A percentile compares a stretch with the other conserved stretches of the same genome.
These are phyloP conservation scores for Cubamyces sp. DNA, from an alignment of 768 basidiomycete genomes.

Conservation along the genomic window DNA sequence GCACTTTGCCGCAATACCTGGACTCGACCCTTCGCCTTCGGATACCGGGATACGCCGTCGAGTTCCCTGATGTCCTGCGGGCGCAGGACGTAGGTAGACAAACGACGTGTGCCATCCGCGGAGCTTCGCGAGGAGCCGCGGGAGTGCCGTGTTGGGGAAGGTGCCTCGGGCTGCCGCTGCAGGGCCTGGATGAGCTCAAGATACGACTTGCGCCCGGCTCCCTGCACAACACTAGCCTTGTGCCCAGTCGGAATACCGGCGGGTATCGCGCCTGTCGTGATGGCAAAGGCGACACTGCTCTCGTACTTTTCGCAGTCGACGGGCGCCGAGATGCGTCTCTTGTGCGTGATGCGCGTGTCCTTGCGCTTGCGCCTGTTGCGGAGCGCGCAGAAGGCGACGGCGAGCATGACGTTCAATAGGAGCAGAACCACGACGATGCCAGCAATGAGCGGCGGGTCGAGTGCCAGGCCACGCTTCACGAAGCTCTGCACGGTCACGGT, in stretches of 20 bases:
- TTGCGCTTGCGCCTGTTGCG: constrained; percentile 9
- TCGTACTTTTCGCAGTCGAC: constrained; percentile 20
- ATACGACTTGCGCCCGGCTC: constrained; percentile 16
- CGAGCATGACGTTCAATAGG: constrained; percentile 22
- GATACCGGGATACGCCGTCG: constrained; percentile 15
- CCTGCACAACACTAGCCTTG: neutral
- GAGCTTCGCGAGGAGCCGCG: constrained; percentile 14
- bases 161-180: constrained; percentile 10
- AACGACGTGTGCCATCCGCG: neutral
- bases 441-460: constrained; percentile 20
- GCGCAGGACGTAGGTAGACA: constrained; percentile 14
- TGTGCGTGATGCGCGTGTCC: constrained; percentile 9
- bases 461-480: constrained; percentile 17
- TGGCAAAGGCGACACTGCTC: constrained; percentile 13
- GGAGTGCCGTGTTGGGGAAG: constrained; percentile 14
- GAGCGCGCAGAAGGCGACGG: constrained; percentile 10
- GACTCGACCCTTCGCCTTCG: constrained; percentile 15
- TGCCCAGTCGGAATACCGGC: constrained; percentile 11
- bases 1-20: constrained; percentile 11
- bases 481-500: constrained; percentile 8
- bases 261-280: constrained; percentile 12
- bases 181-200: constrained; percentile 20
- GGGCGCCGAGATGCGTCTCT: constrained; percentile 17
- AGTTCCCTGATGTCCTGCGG: constrained; percentile 21
- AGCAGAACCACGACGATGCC: constrained; percentile 24